Evolutionary conservation across 2,329 filamentous ascomycete species (phyloP), one percentile per base, ranked within the genome.

Genomic region (Fusarium sp.): DNA sequence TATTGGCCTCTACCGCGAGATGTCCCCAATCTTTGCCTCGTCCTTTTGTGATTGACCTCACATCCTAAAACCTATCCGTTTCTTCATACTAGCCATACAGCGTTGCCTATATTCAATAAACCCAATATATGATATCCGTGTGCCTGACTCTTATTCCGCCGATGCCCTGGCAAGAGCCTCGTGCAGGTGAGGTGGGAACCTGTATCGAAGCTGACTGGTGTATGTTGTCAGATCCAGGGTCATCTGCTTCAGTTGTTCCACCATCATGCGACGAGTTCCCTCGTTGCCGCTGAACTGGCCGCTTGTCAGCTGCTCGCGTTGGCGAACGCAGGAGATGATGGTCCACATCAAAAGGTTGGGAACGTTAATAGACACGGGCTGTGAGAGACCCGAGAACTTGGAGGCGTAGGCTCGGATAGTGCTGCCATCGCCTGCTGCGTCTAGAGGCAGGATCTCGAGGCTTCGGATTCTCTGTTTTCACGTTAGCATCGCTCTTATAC

Each of bases 311-410:
- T 90, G 84, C 74, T 92, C 90, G 67, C 93, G 88, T 80, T 97
- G 91, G 60, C 90, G 88, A 52, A 91, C 91, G 80, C 94, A 97
- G 82, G 92, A 94, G 44, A 91, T 87, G 72, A 99, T 93, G 52
- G 94, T 94, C 96, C 96, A 98, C 83, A 97, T 91, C 69, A 99
- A 87, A 67, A 98, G 85, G 80, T 95, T 94, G 20, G 95, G 95
- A 74, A 98, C 90, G 76, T 96, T 97, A 78, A 93, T 91, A 5
- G 94, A 91, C 43, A 99, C 92, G 10, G 94, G 89, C 72, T 93
- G 89, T 6, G 94, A 88, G 43, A 97, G 87, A 3, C 87, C 85
- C 18, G 93, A 88, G 82, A 99, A 98, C 67, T 90, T 91, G 74
- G 93, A 90, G 2, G 95, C 94, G 65, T 90, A 90, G 70, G 87